Evolutionary conservation across 1,284 basidiomycete species (phyloP), one percentile per base, ranked within the genome.

Genomic region (Apiotrichum laibachii): DNA sequence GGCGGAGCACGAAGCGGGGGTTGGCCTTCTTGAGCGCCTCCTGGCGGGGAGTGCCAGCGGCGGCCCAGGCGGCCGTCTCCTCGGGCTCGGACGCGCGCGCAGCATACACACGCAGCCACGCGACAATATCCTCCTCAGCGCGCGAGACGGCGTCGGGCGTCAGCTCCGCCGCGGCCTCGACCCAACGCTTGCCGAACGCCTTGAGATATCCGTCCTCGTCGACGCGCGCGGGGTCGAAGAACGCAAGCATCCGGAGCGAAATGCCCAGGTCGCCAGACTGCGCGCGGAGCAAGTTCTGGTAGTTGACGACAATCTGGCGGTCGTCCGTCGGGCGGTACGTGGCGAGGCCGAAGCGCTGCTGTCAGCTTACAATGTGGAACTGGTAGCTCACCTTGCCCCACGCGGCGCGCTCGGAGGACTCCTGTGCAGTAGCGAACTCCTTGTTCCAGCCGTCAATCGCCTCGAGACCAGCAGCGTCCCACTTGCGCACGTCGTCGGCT

Each of bases 1-100:
- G 93, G 59, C 93, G 81, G 59, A 96, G 78, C 42, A 94, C 85
- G 75, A 97, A 96, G 34, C 91, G 82, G 16, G 93, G 93, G 70
- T 97, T 96, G 21, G 82, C 56, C 80, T 76, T 7, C 64, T 60
- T 55, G 80, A 79, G 76, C 39, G 55, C 78, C 22, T 57, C 64
- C 13, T 59, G 61, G 6, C 62, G 67, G 10, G 44, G 63, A 35
- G 62, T 13, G 34, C 43, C 43, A 11, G 19, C 42, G 9, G 33
- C 40, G 26, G 13, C 35, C 58, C 58, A 59, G 2, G 45, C 59
- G 18, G 40, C 56, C 16, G 52, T 52, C 11, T 55, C 50, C 16
- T 51, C 51, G 10, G 52, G 76, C 8, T 73, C 74, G 33, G 80
- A 70, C 35, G 91, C 84, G 11, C 90, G 84, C 44, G 71, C 73